Conservation (phyloP, 106 monocot species). For the Agapanthus africanus region DNA sequence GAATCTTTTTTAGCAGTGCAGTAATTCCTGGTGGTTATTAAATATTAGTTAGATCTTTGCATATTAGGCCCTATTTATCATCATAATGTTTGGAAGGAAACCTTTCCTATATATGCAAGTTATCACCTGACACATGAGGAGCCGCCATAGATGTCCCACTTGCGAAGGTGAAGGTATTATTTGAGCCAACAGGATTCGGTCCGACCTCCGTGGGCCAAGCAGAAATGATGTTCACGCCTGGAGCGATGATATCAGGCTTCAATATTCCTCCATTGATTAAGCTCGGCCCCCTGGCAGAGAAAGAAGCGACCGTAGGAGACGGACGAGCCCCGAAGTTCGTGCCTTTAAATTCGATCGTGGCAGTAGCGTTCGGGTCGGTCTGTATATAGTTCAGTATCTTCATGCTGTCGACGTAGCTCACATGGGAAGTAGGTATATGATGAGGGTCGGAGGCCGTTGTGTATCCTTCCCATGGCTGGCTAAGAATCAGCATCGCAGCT, state of each 20-base stretch:
- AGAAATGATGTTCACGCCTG: constrained; percentile 16
- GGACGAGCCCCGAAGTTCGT: neutral
- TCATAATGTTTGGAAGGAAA: no score
- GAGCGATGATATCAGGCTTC: constrained; percentile 31
- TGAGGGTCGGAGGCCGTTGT: neutral
- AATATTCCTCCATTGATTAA: constrained; percentile 7
- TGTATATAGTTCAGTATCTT: neutral
- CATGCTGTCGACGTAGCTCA: neutral
- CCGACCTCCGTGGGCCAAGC: neutral
- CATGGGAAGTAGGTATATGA: neutral
- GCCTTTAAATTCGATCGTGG: neutral
- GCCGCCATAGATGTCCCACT: constrained; percentile 40
- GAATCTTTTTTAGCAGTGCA: constrained; percentile 25
- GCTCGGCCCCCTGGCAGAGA: constrained; percentile 16
- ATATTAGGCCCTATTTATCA: no score
- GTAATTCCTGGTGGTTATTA: no score
- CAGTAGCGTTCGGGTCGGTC: neutral
- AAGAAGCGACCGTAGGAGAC: constrained; percentile 9
- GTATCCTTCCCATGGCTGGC: neutral
- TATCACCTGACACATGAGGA: constrained; percentile 29
- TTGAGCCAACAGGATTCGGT: neutral
- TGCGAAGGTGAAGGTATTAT: constrained; percentile 67
- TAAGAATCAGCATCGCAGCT: constrained; percentile 23
- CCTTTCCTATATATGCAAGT: no score
- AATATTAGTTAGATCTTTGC: no score